These are phyloP conservation scores for Alternaria sp. DNA, from an alignment of 2,329 filamentous ascomycete species.

Conservation along the genomic window DNA sequence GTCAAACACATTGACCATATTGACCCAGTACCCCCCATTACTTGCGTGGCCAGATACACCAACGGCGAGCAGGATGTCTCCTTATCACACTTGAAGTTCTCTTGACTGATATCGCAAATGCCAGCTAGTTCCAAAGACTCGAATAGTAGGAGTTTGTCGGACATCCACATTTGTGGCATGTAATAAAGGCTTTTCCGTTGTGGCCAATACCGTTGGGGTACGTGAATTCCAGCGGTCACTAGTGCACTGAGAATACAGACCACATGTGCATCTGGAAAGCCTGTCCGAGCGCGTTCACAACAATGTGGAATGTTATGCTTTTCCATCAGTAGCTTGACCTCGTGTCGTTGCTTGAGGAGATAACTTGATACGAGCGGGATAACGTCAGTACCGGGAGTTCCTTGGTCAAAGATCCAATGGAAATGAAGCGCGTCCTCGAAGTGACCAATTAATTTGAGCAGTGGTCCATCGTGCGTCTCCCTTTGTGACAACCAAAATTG, in stretches of 20 bases:
- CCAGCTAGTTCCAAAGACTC: rapidly evolving
- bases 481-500: neutral
- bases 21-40: too few species aligned
- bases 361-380: neutral
- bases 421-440: neutral
- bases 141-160: rapidly evolving
- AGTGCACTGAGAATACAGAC: neutral
- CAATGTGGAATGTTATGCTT: neutral
- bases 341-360: neutral
- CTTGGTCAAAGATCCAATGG: too few species aligned
- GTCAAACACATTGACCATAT: too few species aligned
- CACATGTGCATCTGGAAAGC: neutral
- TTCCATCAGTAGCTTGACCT: neutral
- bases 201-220: too few species aligned
- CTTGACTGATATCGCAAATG: neutral
- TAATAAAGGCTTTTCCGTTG: neutral
- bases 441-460: neutral
- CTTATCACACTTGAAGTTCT: neutral
- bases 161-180: neutral
- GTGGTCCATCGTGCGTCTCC: neutral
- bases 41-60: neutral
- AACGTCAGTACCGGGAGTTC: too few species aligned
- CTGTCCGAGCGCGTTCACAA: neutral
- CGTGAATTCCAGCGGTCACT: too few species aligned
- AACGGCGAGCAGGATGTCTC: neutral